Evolutionary conservation across 2,329 filamentous ascomycete species (phyloP), one percentile per base, ranked within the genome.

Genomic region (Colletotrichum acutatum): DNA sequence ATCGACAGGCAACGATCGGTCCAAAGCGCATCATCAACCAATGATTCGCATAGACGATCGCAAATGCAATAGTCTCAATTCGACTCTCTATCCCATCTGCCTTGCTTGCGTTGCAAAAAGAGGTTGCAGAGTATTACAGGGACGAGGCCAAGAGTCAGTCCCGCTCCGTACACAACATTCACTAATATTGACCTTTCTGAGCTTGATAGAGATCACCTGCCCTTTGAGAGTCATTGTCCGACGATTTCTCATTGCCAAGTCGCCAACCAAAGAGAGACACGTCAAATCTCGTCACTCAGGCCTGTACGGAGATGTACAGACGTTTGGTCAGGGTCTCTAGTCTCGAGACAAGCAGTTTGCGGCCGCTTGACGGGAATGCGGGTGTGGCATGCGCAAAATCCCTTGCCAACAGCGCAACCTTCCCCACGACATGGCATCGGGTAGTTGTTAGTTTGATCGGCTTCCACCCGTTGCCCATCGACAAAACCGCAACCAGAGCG

Each of bases 301-400:
- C n/a, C 6, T 54, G 32, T 28, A 14, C n/a, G n/a, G 54, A 19
- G 24, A 9, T 57, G 54, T 49, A 49, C 42, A 4, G 19, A n/a
- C 19, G 42, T 32, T 32, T 24, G 60, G 14, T 14, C 42, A 49
- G 22, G 37, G 42, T 67, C 46, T 46, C 16, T 59, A 56, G 37
- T 56, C 28, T 65, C 37, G 52, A 60, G 37, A 63, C 57, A 63
- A 53, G 34, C 24, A 24, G 62, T 49, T 30, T 49, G 28, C 57
- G 28, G 62, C 46, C 60, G n/a, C 26, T 53, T 2, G 60, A 63
- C 54, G 66, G 32, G 67, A 62, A 24, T 37, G 53, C 63, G 63
- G 68, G 34, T 58, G 52, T 58, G 53, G 68, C 57, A 42, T 42
- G 63, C 57, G 32, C 37, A 46, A 49, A 59, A 49, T 34, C 59